Percentiles rank a stretch among this genome's conserved stretches.
Evolutionary conservation across 2,329 filamentous ascomycete genomes (phyloP).

Genomic region (Aspergillus eucalypticola): DNA sequence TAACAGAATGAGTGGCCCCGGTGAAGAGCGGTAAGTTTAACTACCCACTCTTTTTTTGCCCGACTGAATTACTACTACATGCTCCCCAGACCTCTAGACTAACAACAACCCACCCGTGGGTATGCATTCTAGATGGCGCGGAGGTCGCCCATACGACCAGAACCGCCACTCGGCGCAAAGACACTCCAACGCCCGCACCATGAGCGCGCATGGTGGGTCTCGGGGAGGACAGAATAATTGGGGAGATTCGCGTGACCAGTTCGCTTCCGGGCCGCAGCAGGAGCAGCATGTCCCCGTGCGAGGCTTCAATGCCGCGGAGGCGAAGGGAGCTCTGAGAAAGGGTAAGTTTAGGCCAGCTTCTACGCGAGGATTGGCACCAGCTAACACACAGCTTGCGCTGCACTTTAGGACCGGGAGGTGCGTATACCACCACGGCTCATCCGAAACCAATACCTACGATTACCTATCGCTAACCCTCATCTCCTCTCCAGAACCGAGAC

Average conservation of each 20-base stretch:
- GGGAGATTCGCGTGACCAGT: conserved; percentile 29
- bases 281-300: conserved; percentile 46
- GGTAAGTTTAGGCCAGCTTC: conserved; percentile 27
- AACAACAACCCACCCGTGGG: not conserved
- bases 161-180: conserved; percentile 41
- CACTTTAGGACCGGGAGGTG: conserved; percentile 36
- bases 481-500: conserved; percentile 31
- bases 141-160: conserved; percentile 38
- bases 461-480: conserved; percentile 5
- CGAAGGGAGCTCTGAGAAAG: conserved; percentile 43
- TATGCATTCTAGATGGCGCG: conserved; percentile 38
- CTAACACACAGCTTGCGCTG: not conserved
- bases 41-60: not conserved
- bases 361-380: not conserved
- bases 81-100: not conserved
- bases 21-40: conserved; percentile 37
- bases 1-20: conserved; percentile 38
- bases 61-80: not conserved
- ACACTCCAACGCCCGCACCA: conserved; percentile 34
- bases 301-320: conserved; percentile 47
- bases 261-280: conserved; percentile 23
- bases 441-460: too few species aligned
- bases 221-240: conserved; percentile 35
- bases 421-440: too few species aligned
- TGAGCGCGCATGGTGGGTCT: conserved; percentile 35